Evolutionary conservation across 2,329 filamentous ascomycete genomes (phyloP).

Genomic region (Penicillium hordei): DNA sequence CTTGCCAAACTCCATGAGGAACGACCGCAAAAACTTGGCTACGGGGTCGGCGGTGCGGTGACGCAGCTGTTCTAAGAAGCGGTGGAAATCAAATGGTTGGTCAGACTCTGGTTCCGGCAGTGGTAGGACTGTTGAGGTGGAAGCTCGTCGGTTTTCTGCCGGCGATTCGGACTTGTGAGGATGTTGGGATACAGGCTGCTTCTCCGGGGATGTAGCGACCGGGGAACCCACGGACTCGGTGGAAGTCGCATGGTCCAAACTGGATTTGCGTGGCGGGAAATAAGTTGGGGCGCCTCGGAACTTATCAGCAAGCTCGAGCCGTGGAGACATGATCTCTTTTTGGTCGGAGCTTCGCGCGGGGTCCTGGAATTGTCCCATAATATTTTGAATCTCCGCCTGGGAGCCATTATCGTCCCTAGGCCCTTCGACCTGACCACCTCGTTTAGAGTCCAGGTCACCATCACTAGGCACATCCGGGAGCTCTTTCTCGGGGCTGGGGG

Average conservation of each 20-base stretch:
- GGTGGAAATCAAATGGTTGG: slow-evolving; percentile 93
- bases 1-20: slow-evolving; percentile 91
- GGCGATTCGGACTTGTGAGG: slow-evolving; percentile 25
- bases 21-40: slow-evolving; percentile 91
- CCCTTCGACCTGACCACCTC: slow-evolving; percentile 57
- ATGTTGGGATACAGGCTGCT: slow-evolving; percentile 29
- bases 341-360: slow-evolving; percentile 68
- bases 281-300: slow-evolving; percentile 65
- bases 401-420: slow-evolving; percentile 65
- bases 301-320: slow-evolving; percentile 78
- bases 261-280: slow-evolving; percentile 82
- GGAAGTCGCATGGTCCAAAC: slow-evolving; percentile 68
- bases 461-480: slow-evolving; percentile 38
- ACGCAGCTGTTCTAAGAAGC: slow-evolving; percentile 91
- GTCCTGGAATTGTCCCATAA: slow-evolving; percentile 93
- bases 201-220: slow-evolving; percentile 17
- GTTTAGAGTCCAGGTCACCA: slow-evolving; percentile 43
- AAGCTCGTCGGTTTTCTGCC: slow-evolving; percentile 33
- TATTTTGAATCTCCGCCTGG: slow-evolving; percentile 86
- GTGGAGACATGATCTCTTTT: slow-evolving; percentile 89
- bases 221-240: slow-evolving; percentile 35
- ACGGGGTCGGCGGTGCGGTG: slow-evolving; percentile 98
- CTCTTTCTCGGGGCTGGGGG: slow-evolving; percentile 39
- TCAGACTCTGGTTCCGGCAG: slow-evolving; percentile 78
- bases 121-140: slow-evolving; percentile 53